Conservation (phyloP, 177 flowering plant genomes). For the Vitis hybrid region DNA sequence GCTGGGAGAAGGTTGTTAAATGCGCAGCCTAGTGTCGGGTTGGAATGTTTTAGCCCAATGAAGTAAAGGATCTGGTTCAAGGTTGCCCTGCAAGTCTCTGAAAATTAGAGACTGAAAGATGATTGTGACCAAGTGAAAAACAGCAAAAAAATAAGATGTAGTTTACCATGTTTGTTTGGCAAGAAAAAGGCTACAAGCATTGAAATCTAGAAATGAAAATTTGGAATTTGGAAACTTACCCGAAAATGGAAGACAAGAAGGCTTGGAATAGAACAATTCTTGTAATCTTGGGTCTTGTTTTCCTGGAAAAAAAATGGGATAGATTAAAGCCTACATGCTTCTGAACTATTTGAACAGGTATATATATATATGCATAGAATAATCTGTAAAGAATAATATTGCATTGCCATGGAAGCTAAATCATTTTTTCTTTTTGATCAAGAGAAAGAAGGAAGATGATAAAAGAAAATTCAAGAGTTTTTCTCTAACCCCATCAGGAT, state of each 20-base stretch:
- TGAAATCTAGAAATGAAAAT: too few species aligned
- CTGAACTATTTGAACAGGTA: not conserved
- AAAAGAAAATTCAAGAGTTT: too few species aligned
- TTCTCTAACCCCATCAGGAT: too few species aligned
- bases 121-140: not conserved
- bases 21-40: slow-evolving; percentile 79
- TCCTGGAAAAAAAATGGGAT: slow-evolving; percentile 38
- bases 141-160: not conserved
- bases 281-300: slow-evolving; percentile 59
- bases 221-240: slow-evolving; percentile 41
- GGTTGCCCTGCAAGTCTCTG: slow-evolving; percentile 51
- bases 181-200: not conserved
- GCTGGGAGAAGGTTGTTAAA: slow-evolving; percentile 73
- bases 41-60: slow-evolving; percentile 61
- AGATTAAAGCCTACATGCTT: not conserved
- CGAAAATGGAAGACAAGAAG: slow-evolving; percentile 68
- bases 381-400: too few species aligned
- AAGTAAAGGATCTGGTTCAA: slow-evolving; percentile 72
- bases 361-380: too few species aligned
- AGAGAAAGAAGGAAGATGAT: too few species aligned
- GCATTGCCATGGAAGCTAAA: too few species aligned
- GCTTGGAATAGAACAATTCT: slow-evolving; percentile 46
- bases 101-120: not conserved
- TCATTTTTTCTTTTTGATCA: too few species aligned
- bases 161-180: too few species aligned